These are phyloP conservation scores for Crotalaria pallida DNA, from an alignment of 306 rosid genomes.

Conservation along the genomic window DNA sequence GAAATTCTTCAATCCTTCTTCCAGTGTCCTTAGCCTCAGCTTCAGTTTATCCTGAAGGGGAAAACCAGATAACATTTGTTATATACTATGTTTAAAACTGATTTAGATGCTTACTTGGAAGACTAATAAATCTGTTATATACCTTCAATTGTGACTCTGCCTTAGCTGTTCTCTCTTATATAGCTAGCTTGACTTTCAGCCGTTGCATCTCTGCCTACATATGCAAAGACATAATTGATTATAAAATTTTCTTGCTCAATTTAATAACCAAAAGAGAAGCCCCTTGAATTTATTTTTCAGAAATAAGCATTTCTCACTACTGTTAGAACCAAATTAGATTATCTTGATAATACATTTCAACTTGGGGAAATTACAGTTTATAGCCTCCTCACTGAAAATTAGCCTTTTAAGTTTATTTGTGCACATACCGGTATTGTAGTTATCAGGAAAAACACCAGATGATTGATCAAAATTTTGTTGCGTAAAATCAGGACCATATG, in stretches of 20 bases:
- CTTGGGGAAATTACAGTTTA: neutral
- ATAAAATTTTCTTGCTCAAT: too few relatives aligned
- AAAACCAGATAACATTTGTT: neutral
- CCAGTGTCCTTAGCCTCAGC: conserved; percentile 72
- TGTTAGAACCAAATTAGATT: neutral
- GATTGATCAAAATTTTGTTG: neutral
- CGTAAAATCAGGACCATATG: neutral
- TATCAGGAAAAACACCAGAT: neutral
- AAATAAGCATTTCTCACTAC: too few relatives aligned
- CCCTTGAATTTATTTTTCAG: too few relatives aligned
- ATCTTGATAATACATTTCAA: neutral
- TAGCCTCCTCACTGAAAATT: neutral
- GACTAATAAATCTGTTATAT: too few relatives aligned
- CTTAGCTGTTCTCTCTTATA: too few relatives aligned
- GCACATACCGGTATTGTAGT: neutral
- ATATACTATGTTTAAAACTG: too few relatives aligned
- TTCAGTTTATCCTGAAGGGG: conserved; percentile 65
- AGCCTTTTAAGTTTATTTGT: neutral
- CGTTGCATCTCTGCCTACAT: too few relatives aligned
- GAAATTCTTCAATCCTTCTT: conserved; percentile 66
- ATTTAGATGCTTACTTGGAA: too few relatives aligned
- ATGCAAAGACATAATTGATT: too few relatives aligned
- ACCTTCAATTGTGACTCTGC: too few relatives aligned
- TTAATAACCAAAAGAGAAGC: too few relatives aligned
- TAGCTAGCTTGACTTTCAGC: too few relatives aligned